Evolutionary conservation across 2,329 filamentous ascomycete species (phyloP), one percentile per base, ranked within the genome.

Genomic region (Claviceps capensis): DNA sequence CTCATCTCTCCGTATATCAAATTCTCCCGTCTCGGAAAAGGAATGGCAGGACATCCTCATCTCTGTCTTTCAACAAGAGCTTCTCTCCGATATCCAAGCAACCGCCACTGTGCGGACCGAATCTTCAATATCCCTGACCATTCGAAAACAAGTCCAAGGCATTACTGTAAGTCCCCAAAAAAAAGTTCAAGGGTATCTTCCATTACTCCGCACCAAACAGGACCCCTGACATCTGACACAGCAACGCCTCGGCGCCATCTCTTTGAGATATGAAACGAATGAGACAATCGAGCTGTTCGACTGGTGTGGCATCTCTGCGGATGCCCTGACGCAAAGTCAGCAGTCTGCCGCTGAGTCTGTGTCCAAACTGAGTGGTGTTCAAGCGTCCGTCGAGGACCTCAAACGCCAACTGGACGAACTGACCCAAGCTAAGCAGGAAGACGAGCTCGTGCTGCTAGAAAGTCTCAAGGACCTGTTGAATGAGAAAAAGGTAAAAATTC

Each of bases 401-500:
- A 76, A 77, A 57, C 68, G 67, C 4, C 82, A 85, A 60, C 69
- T 89, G 1, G 76, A 83, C 4, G 82, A 86, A 58, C 74, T 90
- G 16, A 72, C 83, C 47, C 72, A 72, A 51, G 73, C 79, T 14
- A 89, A 89, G 62, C 72, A 78, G 47, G 76, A 79, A 17, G 77
- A 87, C 55, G 85, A 90, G 65, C 73, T 74, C 1, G 74, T 75
- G 17, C 68, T 90, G 52, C 67, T 90, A 1, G 76, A 78, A 54
- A 88, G 87, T 62, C 88, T 88, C 59, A 76, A 79, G 51, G 72
- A 78, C 52, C 70, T 91, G 2, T 69, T 90, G 1, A 90, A 90
- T 59, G 79, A 85, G 63, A 91, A 91, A 70, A 90, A 90, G 66
- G 71, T 83, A 50, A 89, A 86, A 67, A 89, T 90, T 48, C 71